Evolutionary conservation across 306 rosid species (phyloP), one percentile per base, ranked within the genome.

Genomic region (Acacia acuminata): DNA sequence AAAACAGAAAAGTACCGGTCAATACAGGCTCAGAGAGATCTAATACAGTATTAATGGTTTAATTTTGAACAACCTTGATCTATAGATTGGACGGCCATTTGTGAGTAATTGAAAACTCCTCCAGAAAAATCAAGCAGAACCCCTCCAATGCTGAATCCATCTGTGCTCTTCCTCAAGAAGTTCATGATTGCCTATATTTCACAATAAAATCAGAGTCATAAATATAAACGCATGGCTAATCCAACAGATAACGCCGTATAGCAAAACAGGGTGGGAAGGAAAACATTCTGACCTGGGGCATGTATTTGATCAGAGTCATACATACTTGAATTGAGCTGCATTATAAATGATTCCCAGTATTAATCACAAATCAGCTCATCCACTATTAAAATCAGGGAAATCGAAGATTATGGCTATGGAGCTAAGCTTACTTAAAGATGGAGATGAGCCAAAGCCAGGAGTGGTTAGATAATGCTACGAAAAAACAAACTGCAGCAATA

Each of bases 291-390:
- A 93, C 98, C 98, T 94, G 98, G 38, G 98, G 98, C 61, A 90
- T 83, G 72, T 94, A 94, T 81, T 93, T 94, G 89, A 91, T 93
- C 69, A 88, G 55, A 38, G 97, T 88, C 97, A 94, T 83, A 40
- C 78, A 79, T 34, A 88, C 94, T 91, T 93, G 98, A 84, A 93
- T 93, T 81, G 90, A 76, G 88, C 98, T 93, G 97, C 88, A 84
- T 47, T 25, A 74, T 36, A 10, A 76, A 77, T 38, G 58, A 76
- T 61, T 77, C 14, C 9, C 11, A 20, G 74, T 51, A 40, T 9
- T 67, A 64, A 66, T 32, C 77, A 48, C 53, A 48, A 48, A 48
- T 48, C 53, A 48, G 14, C 16, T 48, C 53, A 48, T 48, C 55
- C 24, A 71, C 6, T 48, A 16, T 17, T 48, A 48, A 48, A 48